Evolutionary conservation across 169 alveolate genomes (phyloP), one percentile per base, ranked within the genome.

Genomic region (Eimeria acervulina): DNA sequence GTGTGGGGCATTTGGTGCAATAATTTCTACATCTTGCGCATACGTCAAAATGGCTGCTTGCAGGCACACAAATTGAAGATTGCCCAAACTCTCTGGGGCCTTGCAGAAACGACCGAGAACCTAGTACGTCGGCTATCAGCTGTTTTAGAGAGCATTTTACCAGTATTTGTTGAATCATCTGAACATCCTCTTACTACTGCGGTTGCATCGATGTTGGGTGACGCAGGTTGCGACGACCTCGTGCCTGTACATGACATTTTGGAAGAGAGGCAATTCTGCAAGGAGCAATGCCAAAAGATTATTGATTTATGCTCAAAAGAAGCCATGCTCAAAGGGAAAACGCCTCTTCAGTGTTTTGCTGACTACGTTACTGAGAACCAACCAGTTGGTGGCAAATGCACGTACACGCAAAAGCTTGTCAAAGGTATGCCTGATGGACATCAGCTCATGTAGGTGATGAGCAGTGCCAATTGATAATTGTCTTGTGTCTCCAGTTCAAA

Each of bases 221-320:
- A 3, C 47, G 51, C 84, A 87, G 94, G 94, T 74, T 87, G 94
- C 81, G 81, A 87, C 66, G 94, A 87, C 42, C n/a, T 87, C 31
- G 4, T 63, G 33, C 94, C 94, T 40, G 59, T 47, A 63, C 94
- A 87, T 36, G 83, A 87, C 10, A 6, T 87, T 63, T 23, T 26
- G 63, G 68, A 63, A 47, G 51, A 36, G 6, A 28, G 81, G 47
- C 17, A 87, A 33, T 59, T 38, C 51, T 87, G 94, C 94, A 28
- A 59, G 42, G 94, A 87, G 21, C 66, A 61, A 59, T 87, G 94
- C 81, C 23, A 40, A 31, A 42, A 38, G 21, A 87, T 87, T 26
- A 52, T 87, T 21, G 70, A 31, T 28, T 19, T 66, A 31, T 87
- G 94, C 63, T 33, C 66, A 26, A 33, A 36, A 15, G 83, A 63